phyloP scores from a whole-genome alignment of 2,329 filamentous ascomycete species.

The Beauveria scarabaeidicola region DNA sequence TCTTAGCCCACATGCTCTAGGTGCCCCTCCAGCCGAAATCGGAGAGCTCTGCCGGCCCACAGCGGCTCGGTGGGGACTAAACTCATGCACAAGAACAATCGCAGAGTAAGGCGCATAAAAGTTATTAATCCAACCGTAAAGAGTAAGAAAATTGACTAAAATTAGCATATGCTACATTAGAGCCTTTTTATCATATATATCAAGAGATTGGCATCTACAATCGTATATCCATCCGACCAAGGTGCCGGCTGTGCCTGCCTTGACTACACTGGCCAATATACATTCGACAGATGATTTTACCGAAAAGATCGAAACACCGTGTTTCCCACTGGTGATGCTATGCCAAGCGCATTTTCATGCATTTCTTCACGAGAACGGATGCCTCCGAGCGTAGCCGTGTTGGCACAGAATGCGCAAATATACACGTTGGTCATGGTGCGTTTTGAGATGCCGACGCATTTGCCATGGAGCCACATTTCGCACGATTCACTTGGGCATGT shows the following conservation, averaged over 20 bases:
- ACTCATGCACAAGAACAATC: neutral
- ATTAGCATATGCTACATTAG: neutral
- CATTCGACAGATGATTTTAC: constrained; percentile 16
- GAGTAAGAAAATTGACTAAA: neutral
- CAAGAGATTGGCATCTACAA: neutral
- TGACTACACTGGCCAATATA: neutral
- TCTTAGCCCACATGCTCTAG: neutral
- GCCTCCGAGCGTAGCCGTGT: constrained; percentile 47
- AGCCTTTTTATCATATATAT: neutral
- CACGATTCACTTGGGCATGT: constrained; percentile 46
- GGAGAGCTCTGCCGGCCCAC: constrained; percentile 16
- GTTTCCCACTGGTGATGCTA: constrained; percentile 31
- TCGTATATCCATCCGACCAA: constrained; percentile 14
- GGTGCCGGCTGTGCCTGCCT: neutral
- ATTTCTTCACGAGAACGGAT: constrained; percentile 38
- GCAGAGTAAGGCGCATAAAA: neutral
- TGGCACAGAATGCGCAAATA: constrained; percentile 55
- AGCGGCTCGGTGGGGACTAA: neutral
- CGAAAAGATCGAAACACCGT: constrained; percentile 36
- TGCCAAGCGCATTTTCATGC: constrained; percentile 20
- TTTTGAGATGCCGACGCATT: constrained; percentile 51
- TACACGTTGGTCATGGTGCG: constrained; percentile 52
- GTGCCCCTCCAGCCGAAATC: constrained; percentile 30
- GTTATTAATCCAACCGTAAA: neutral
- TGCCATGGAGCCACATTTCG: constrained; percentile 57